Conservation (phyloP, 352 stramenopile species). For the Globisporangium nodosum region DNA sequence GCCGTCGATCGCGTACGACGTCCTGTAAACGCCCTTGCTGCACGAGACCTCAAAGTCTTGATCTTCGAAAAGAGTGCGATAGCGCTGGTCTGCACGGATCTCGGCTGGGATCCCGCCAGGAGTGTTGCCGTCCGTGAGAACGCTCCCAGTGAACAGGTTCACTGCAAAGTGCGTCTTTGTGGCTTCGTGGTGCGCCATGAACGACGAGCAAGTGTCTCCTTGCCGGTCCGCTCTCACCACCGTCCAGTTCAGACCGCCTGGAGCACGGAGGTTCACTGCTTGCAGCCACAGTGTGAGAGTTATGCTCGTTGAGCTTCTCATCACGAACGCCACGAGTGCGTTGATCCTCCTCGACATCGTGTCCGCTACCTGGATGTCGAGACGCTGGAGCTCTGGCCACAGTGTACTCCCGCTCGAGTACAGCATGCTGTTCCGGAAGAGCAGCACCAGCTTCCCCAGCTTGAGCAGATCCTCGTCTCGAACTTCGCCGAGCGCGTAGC, state of each 20-base stretch:
- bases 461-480: too few species aligned
- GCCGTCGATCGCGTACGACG: conserved; percentile 14
- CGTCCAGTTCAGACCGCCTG: too few species aligned
- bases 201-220: conserved; percentile 3
- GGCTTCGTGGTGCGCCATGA: background rate
- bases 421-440: conserved; percentile 26
- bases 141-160: conserved; percentile 41
- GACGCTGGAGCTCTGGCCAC: too few species aligned
- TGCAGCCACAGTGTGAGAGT: too few species aligned
- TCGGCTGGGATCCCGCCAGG: conserved; percentile 28
- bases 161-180: conserved; percentile 27
- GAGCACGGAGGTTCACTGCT: too few species aligned
- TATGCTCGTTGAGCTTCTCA: too few species aligned
- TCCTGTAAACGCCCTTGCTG: conserved; percentile 24
- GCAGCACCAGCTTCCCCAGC: conserved; percentile 37
- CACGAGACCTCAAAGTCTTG: conserved; percentile 48
- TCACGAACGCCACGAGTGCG: too few species aligned
- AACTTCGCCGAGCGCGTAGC: conserved; percentile 14
- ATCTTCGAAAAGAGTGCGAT: conserved; percentile 30
- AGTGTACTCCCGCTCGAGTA: too few species aligned
- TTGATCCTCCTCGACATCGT: too few species aligned
- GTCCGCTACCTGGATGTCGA: too few species aligned
- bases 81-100: conserved; percentile 27
- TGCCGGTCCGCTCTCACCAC: background rate
- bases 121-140: conserved; percentile 34